Base-by-base conservation (phyloP, 129 eudicot species). In the Ambrosia trifida region DNA sequence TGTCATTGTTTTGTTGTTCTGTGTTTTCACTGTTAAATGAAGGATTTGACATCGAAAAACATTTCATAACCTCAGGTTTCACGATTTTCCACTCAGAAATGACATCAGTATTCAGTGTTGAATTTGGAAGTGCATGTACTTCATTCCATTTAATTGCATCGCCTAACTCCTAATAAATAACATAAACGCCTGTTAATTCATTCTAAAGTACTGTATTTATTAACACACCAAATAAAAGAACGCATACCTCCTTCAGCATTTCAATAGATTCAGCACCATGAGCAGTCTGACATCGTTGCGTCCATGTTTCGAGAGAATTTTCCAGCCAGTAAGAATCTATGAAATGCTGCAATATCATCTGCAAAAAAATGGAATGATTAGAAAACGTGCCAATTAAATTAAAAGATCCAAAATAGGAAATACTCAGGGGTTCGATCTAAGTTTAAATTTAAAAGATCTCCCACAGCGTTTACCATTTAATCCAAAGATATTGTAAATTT, bases 11-110 rank as follows among this genome's bases (percentile, higher is more conserved):
- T 17, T 81, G 84, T 19, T 81, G 95, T 46, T 79, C 86, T 13
- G 41, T 16, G 38, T 83, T 85, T 68, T 77, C 79, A 45, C 65
- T 58, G 72, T 52, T 76, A 12, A 81, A 44, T 38, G 76, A 69
- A 16, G 96, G 88, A 80, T 79, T 77, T 0, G 93, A 84, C 46
- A 74, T 81, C 36, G 91, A 84, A 80, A 89, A 87, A 74, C 86
- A 78, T 83, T 87, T 87, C 93, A 94, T 86, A 52, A 84, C 85
- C 71, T 94, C 99, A 4, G 86, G 86, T 80, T 94, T 94, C 86
- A 89, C 79, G 41, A 63, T 79, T 83, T 81, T 94, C 99, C 90
- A 85, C 68, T 90, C 97, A 16, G 87, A 74, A 32, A 66, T 72
- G 19, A 74, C 38, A 44, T 85, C 96, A 44, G 83, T 67, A 41